These are phyloP conservation scores for Irpex rosettiformis DNA, from an alignment of 1,284 basidiomycete species.

Conservation along the genomic window DNA sequence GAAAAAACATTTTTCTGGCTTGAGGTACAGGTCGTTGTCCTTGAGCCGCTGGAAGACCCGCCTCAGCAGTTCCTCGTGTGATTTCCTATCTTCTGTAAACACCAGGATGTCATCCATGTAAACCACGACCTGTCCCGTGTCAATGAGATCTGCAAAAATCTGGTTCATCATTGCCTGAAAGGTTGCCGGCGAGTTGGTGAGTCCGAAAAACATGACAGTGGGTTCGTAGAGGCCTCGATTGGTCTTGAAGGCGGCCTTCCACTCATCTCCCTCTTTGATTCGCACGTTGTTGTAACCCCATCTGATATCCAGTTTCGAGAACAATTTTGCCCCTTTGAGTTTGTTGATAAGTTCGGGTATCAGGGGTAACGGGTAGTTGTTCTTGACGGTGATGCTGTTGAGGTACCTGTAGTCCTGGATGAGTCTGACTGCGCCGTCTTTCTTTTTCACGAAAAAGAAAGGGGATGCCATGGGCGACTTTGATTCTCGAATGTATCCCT, in stretches of 20 bases:
- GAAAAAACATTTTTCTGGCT: no score
- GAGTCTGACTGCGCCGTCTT: constrained; percentile 17
- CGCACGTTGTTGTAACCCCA: constrained; percentile 19
- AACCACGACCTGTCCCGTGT: constrained; percentile 13
- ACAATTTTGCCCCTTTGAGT: no score
- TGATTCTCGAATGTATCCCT: constrained; percentile 27
- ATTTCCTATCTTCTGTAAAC: no score
- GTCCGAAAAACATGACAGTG: constrained; percentile 21
- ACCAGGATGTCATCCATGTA: constrained; percentile 29
- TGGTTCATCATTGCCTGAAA: constrained; percentile 21
- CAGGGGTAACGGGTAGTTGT: constrained; percentile 20
- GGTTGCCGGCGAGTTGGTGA: constrained; percentile 35
- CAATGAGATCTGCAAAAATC: constrained; percentile 22
- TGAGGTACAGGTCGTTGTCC: constrained; percentile 28
- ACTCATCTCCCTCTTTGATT: constrained; percentile 27
- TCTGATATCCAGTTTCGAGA: constrained; percentile 22
- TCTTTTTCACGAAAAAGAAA: constrained; percentile 25
- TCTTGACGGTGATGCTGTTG: constrained; percentile 16
- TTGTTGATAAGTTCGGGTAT: no score
- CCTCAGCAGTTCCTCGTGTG: constrained; percentile 19
- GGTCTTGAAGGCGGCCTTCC: no score
- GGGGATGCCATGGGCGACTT: constrained; percentile 25
- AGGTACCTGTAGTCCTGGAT: constrained; percentile 19
- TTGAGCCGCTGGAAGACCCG: constrained; percentile 31
- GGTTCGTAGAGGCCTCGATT: constrained; percentile 29